Conservation (phyloP, 202 grass and related monocot genomes). For the Elaeis oleifera region DNA sequence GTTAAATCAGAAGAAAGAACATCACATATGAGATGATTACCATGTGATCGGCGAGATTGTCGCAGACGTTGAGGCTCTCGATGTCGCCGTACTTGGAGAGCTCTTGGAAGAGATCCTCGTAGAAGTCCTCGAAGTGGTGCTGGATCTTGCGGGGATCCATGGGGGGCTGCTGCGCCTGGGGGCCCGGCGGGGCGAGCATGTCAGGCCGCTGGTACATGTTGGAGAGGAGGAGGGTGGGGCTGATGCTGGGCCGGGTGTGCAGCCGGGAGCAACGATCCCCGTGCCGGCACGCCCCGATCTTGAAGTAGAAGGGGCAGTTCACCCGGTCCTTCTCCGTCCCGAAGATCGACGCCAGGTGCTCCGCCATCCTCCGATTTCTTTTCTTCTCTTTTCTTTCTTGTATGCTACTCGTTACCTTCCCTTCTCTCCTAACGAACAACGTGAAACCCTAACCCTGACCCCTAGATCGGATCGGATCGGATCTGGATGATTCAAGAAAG, state of each 20-base stretch:
- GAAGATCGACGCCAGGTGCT: constrained; percentile 87
- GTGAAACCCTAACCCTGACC: too few species aligned
- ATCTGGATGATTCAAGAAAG: too few species aligned
- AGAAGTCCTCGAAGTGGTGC: constrained; percentile 93
- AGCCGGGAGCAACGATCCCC: constrained; percentile 77
- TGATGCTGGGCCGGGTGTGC: constrained; percentile 73
- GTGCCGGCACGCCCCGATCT: constrained; percentile 81
- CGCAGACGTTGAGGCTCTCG: constrained; percentile 86
- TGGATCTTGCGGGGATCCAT: constrained; percentile 78
- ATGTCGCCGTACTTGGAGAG: constrained; percentile 87
- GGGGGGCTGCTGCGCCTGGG: constrained; percentile 38
- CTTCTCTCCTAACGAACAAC: too few species aligned
- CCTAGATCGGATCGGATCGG: too few species aligned
- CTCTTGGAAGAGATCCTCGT: constrained; percentile 85
- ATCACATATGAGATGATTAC: neutral
- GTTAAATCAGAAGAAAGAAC: too few species aligned
- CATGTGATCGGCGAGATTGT: constrained; percentile 96
- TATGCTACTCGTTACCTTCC: too few species aligned
- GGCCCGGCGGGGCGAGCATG: constrained; percentile 77
- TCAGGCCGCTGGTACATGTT: constrained; percentile 92
- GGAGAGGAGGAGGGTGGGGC: constrained; percentile 72
- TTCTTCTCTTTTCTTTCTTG: too few species aligned
- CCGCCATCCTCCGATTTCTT: constrained; percentile 35
- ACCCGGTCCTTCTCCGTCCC: constrained; percentile 89
- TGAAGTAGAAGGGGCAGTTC: constrained; percentile 92